Percentiles rank a stretch among this genome's conserved stretches.
These are phyloP conservation scores for Cladosporium sp. DNA, from an alignment of 2,329 filamentous ascomycete genomes.

Conservation along the genomic window DNA sequence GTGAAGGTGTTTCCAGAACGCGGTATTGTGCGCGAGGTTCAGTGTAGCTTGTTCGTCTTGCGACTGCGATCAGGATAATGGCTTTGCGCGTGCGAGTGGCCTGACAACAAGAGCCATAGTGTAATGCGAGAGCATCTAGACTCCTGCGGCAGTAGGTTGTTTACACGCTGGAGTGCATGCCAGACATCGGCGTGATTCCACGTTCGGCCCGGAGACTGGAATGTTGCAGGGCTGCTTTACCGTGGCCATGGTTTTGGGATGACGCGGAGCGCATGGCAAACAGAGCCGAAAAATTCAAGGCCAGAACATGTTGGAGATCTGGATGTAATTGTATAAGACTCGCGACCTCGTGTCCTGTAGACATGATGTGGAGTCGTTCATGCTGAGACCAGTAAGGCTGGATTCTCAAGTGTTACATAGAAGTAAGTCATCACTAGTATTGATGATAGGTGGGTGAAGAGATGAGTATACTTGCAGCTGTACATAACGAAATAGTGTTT, in stretches of 20 bases:
- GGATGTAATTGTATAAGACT: background rate
- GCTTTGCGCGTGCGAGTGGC: background rate
- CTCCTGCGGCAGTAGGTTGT: background rate
- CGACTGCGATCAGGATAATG: background rate
- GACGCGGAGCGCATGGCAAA: background rate
- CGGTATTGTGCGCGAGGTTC: background rate
- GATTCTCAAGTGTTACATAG: background rate
- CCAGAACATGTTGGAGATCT: background rate
- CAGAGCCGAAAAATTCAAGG: background rate
- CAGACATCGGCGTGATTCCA: background rate
- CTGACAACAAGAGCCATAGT: background rate
- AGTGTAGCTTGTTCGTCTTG: background rate
- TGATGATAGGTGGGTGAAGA: no score
- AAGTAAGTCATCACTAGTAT: background rate
- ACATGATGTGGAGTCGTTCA: background rate
- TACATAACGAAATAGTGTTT: background rate
- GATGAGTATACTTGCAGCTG: background rate
- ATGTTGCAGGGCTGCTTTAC: background rate
- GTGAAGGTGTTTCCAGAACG: background rate
- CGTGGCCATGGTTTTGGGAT: background rate
- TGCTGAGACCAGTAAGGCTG: background rate
- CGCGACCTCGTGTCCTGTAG: background rate
- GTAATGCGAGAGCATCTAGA: background rate
- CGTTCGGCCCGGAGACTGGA: slow-evolving; percentile 1
- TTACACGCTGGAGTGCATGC: slow-evolving; percentile 5